Evolutionary conservation across 1,284 basidiomycete genomes (phyloP).

Genomic region (Cutaneotrichosporon cyanovorans): DNA sequence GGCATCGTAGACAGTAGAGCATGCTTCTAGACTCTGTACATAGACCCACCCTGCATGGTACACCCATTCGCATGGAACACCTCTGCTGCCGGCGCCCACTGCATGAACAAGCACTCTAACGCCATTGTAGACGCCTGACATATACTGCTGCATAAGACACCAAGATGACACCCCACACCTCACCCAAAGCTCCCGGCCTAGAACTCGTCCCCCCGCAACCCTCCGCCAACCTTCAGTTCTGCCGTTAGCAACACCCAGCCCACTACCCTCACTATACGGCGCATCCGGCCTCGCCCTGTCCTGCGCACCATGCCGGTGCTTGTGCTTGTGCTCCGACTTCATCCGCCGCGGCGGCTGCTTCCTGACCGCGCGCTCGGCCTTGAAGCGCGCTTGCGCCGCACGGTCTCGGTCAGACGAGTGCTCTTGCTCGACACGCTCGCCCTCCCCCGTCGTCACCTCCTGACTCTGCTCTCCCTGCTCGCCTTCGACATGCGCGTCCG

Average conservation of each 20-base stretch:
- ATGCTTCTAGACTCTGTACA: too few species aligned
- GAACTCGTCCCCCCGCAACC: conserved; percentile 42
- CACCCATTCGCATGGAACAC: too few species aligned
- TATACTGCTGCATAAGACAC: too few species aligned
- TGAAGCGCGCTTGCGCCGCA: not conserved
- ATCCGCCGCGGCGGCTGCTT: conserved; percentile 5
- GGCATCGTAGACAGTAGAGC: too few species aligned
- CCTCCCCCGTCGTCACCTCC: not conserved
- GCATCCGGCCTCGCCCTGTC: conserved; percentile 37
- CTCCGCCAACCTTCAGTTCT: conserved; percentile 28
- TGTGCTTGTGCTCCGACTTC: not conserved
- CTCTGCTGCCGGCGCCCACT: too few species aligned
- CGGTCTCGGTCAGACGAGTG: not conserved
- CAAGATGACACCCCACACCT: not conserved
- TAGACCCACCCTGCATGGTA: too few species aligned
- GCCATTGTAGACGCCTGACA: too few species aligned
- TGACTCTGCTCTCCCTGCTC: not conserved
- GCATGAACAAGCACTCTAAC: too few species aligned
- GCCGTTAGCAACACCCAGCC: conserved; percentile 5
- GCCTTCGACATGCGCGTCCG: conserved; percentile 1
- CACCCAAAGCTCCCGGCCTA: too few species aligned
- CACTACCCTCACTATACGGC: conserved; percentile 46
- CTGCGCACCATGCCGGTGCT: conserved; percentile 15
- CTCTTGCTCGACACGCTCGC: not conserved
- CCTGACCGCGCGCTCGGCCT: conserved; percentile 1